Evolutionary conservation across 768 basidiomycete genomes (phyloP).

Genomic region (Russula emetica): DNA sequence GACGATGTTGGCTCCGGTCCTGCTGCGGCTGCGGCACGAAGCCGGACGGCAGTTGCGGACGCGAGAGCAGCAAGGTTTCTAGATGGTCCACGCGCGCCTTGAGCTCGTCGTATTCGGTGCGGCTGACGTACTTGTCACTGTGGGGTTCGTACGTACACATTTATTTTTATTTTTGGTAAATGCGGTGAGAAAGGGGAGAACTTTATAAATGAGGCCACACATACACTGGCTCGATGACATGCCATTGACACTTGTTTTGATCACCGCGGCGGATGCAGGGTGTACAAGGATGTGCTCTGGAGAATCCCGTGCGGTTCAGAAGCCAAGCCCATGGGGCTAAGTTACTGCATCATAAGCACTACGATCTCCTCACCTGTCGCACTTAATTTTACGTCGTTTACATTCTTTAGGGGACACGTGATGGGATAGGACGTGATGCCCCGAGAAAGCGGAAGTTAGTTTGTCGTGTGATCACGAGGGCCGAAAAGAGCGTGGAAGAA

Average conservation of each 20-base stretch:
- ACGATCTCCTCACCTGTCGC: conserved; percentile 57
- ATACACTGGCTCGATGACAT: conserved; percentile 75
- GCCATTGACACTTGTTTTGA: conserved; percentile 78
- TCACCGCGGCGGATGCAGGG: conserved; percentile 79
- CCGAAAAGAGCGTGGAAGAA: conserved; percentile 21
- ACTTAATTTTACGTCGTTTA: conserved; percentile 83
- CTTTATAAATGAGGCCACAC: conserved; percentile 34
- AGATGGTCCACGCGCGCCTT: conserved; percentile 60
- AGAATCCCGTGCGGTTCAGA: conserved; percentile 30
- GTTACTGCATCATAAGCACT: conserved; percentile 5
- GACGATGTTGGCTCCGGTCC: conserved; percentile 8
- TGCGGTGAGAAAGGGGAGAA: background rate
- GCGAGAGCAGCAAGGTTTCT: conserved; percentile 48
- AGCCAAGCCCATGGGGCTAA: conserved; percentile 17
- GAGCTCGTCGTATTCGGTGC: conserved; percentile 73
- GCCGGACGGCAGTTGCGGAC: conserved; percentile 30
- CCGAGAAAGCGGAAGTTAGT: conserved; percentile 30
- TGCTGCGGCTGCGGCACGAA: conserved; percentile 6
- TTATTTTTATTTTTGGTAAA: background rate
- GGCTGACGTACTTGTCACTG: conserved; percentile 78
- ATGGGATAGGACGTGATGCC: conserved; percentile 14
- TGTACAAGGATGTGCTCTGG: conserved; percentile 73
- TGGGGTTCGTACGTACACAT: conserved; percentile 23
- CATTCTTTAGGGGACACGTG: conserved; percentile 52
- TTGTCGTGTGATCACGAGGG: conserved; percentile 27